A percentile compares a stretch with the other conserved stretches of the same genome.
These are phyloP conservation scores for Cladosporium sp. DNA, from an alignment of 2,329 filamentous ascomycete species.

Conservation along the genomic window DNA sequence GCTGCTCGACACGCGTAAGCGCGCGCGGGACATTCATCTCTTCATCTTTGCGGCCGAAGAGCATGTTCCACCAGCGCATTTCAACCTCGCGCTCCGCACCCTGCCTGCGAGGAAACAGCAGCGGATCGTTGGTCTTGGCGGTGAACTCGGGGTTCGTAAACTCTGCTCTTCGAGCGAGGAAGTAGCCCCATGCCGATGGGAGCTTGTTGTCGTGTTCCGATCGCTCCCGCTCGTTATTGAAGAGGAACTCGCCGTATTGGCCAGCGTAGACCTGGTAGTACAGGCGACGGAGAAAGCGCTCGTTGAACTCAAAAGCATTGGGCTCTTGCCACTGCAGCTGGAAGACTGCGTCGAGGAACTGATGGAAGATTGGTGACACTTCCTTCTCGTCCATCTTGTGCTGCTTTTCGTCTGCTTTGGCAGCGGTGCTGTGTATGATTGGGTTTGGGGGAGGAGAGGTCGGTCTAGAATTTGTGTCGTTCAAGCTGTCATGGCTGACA, in stretches of 20 bases:
- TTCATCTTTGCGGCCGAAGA: conserved; percentile 77
- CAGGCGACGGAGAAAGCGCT: conserved; percentile 81
- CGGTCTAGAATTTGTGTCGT: conserved; percentile 51
- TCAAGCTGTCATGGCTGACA: conserved; percentile 59
- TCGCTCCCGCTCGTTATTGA: conserved; percentile 89
- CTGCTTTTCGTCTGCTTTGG: conserved; percentile 47
- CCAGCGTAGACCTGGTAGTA: conserved; percentile 94
- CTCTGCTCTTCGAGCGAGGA: conserved; percentile 71
- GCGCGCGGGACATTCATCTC: conserved; percentile 75
- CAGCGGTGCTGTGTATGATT: conserved; percentile 44
- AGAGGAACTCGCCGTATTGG: conserved; percentile 94
- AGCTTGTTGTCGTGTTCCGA: conserved; percentile 63
- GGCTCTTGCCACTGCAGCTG: conserved; percentile 83
- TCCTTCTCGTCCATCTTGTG: conserved; percentile 80
- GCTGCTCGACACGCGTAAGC: conserved; percentile 12
- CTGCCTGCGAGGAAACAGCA: conserved; percentile 66
- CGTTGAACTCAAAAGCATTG: conserved; percentile 90
- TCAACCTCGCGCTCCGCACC: conserved; percentile 45
- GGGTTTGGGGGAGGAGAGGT: conserved; percentile 35
- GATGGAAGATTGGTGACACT: conserved; percentile 93
- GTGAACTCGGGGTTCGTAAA: conserved; percentile 83
- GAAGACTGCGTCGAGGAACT: conserved; percentile 92
- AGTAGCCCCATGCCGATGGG: conserved; percentile 92
- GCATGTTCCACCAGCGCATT: conserved; percentile 88
- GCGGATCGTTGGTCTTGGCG: conserved; percentile 67